Conservation (phyloP, 768 basidiomycete genomes). For the Mycena rebaudengoi region DNA sequence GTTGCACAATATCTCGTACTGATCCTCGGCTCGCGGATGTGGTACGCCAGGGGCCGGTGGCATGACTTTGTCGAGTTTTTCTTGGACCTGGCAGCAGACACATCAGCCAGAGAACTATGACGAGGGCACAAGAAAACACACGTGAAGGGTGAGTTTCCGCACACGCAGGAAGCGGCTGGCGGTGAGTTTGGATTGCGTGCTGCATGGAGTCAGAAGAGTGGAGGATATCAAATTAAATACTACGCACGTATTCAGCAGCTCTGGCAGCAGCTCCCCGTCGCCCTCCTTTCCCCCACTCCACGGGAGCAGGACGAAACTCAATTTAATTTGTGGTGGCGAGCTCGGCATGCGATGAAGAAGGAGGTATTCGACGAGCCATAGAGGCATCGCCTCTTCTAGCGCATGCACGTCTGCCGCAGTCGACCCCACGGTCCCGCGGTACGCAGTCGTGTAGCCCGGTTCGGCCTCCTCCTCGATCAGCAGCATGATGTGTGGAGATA, state of each 20-base stretch:
- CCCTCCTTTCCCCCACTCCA: conserved; percentile 69
- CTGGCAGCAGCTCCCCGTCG: conserved; percentile 71
- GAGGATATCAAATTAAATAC: neutral
- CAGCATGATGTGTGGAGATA: conserved; percentile 61
- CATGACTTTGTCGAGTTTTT: conserved; percentile 75
- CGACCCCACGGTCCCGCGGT: conserved; percentile 72
- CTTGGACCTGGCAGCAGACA: conserved; percentile 68
- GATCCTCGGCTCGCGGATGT: conserved; percentile 62
- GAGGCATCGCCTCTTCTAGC: conserved; percentile 82
- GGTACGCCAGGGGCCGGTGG: conserved; percentile 39
- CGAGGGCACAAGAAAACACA: conserved; percentile 45
- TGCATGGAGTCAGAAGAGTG: conserved; percentile 35
- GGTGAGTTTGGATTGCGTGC: conserved; percentile 85
- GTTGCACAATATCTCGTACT: conserved; percentile 90
- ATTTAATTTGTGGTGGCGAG: conserved; percentile 66
- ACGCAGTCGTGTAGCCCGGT: conserved; percentile 79
- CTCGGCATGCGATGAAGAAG: conserved; percentile 69
- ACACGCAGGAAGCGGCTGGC: conserved; percentile 88
- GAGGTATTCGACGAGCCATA: conserved; percentile 91
- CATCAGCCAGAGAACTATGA: neutral
- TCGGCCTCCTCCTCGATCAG: conserved; percentile 85
- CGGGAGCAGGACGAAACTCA: conserved; percentile 91
- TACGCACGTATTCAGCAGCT: conserved; percentile 86
- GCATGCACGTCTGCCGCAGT: conserved; percentile 52
- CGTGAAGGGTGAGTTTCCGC: conserved; percentile 84